These are phyloP conservation scores for Fusarium odoratissimum DNA, from an alignment of 2,329 filamentous ascomycete species.

Conservation along the genomic window DNA sequence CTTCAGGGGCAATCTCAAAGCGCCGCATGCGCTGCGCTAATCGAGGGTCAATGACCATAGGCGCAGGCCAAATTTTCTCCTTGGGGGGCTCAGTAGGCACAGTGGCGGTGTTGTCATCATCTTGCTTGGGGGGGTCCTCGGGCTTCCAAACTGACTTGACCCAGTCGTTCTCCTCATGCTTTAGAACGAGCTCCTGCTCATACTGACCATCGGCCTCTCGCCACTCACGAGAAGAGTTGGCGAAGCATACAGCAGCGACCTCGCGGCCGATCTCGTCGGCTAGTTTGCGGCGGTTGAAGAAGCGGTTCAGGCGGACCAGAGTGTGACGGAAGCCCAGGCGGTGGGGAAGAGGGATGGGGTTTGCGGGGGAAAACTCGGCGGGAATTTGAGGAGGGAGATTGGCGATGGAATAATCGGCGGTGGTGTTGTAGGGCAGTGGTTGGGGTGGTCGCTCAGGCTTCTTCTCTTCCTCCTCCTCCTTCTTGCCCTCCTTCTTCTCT, in stretches of 20 bases:
- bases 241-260: constrained; percentile 85
- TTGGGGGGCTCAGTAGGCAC: constrained; percentile 56
- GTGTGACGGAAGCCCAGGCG: constrained; percentile 94
- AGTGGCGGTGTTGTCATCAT: constrained; percentile 52
- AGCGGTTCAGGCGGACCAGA: constrained; percentile 85
- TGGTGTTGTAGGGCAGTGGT: constrained; percentile 78
- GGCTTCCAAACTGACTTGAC: constrained; percentile 79
- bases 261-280: constrained; percentile 90
- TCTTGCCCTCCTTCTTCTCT: constrained; percentile 46
- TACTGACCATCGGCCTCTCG: constrained; percentile 53
- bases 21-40: constrained; percentile 83
- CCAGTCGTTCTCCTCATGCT: constrained; percentile 83
- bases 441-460: constrained; percentile 70
- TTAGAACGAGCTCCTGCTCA: constrained; percentile 67
- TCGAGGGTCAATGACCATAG: constrained; percentile 79
- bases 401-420: constrained; percentile 76
- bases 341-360: constrained; percentile 83
- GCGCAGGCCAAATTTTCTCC: constrained; percentile 81
- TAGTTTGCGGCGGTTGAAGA: constrained; percentile 84
- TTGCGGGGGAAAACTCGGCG: constrained; percentile 76
- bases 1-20: constrained; percentile 76
- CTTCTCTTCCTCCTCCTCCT: constrained; percentile 60
- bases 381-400: constrained; percentile 75
- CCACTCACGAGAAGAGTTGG: constrained; percentile 65
- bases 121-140: constrained; percentile 58